phyloP scores from a whole-genome alignment of 1,284 basidiomycete genomes.

The Uromyces viciae-fabae region DNA sequence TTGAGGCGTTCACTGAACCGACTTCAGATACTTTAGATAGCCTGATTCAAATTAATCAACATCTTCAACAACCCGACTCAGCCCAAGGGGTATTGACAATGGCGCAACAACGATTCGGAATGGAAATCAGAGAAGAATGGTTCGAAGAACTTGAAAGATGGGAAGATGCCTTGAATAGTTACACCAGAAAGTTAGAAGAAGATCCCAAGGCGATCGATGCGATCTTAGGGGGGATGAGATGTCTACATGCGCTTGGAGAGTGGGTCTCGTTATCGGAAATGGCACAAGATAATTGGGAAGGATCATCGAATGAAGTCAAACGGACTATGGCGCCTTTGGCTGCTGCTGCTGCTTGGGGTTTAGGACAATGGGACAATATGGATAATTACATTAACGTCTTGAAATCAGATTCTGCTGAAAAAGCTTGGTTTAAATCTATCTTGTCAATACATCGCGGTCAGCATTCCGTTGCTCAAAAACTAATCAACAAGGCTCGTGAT shows the following conservation, averaged over 20 bases:
- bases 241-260: slow-evolving; percentile 93
- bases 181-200: slow-evolving; percentile 40
- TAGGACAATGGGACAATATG: slow-evolving; percentile 97
- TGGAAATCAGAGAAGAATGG: slow-evolving; percentile 61
- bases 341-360: slow-evolving; percentile 92
- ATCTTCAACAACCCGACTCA: slow-evolving; percentile 91
- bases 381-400: slow-evolving; percentile 94
- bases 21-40: slow-evolving; percentile 84
- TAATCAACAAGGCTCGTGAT: slow-evolving; percentile 93
- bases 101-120: slow-evolving; percentile 57
- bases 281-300: slow-evolving; percentile 82
- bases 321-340: slow-evolving; percentile 93
- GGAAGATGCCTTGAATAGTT: slow-evolving; percentile 69
- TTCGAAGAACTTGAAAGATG: slow-evolving; percentile 94
- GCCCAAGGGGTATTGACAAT: slow-evolving; percentile 89
- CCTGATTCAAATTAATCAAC: slow-evolving; percentile 94
- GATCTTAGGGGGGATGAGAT: slow-evolving; percentile 86
- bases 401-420: slow-evolving; percentile 87
- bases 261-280: slow-evolving; percentile 88
- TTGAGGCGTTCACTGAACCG: slow-evolving; percentile 90
- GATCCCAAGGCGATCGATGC: slow-evolving; percentile 48
- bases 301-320: slow-evolving; percentile 74
- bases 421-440: slow-evolving; percentile 94
- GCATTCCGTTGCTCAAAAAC: slow-evolving; percentile 80
- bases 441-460: slow-evolving; percentile 93